These are phyloP conservation scores for Malus hybrid DNA, from an alignment of 331 rosid genomes.

Conservation along the genomic window DNA sequence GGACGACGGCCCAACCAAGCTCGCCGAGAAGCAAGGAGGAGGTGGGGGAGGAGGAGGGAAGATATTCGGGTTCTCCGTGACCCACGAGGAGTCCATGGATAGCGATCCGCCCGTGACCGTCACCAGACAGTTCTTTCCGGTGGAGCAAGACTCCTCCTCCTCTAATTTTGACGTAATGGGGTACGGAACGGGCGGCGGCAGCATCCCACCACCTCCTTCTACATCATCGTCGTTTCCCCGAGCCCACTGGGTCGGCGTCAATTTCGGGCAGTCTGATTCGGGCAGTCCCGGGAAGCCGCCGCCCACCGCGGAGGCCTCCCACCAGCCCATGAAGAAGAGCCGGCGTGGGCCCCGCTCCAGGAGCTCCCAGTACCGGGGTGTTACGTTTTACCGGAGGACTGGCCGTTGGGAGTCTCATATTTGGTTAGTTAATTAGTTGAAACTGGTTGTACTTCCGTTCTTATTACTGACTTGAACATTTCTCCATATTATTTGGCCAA, in stretches of 20 bases:
- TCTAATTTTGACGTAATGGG: constrained; percentile 13
- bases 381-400: constrained; percentile 95
- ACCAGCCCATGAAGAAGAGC: constrained; percentile 81
- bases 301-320: constrained; percentile 29
- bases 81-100: constrained; percentile 30
- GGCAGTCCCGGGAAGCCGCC: constrained; percentile 21
- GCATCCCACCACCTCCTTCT: neutral
- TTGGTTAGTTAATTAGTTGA: constrained; percentile 41
- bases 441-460: neutral
- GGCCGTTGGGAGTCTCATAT: constrained; percentile 99
- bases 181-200: neutral
- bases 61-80: constrained; percentile 63
- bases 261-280: constrained; percentile 59
- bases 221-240: constrained; percentile 38
- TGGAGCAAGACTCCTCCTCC: constrained; percentile 36
- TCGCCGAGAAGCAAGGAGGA: constrained; percentile 13
- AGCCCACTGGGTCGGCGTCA: constrained; percentile 96
- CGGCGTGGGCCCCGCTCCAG: constrained; percentile 92
- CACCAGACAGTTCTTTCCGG: constrained; percentile 80
- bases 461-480: neutral
- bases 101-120: constrained; percentile 45
- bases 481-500: constrained; percentile 2
- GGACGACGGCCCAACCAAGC: neutral
- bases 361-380: constrained; percentile 95
- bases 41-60: constrained; percentile 14